Evolutionary conservation across 2,329 filamentous ascomycete genomes (phyloP), one percentile per base, ranked within the genome.

Genomic region (Aphanocladium album): DNA sequence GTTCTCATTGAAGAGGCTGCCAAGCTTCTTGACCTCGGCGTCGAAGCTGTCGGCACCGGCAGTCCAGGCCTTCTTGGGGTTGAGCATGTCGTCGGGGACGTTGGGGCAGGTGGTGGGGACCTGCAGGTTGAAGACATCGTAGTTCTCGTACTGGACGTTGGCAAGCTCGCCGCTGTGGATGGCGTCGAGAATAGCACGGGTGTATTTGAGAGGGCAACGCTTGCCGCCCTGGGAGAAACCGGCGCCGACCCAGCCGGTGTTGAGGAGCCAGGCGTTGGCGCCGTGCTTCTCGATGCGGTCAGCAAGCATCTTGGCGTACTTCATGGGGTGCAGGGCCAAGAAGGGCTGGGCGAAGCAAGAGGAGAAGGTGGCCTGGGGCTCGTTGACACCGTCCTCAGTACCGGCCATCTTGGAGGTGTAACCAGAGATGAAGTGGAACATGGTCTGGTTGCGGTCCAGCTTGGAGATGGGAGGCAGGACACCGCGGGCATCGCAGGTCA

Each of bases 361-460:
- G 27, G 93, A 98, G 87, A 99, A 99, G 71, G 95, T 99, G 25
- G 95, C 95, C 80, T 98, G 91, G 66, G 95, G 95, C 80, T 99
- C 95, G 11, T 90, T 96, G 66, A 99, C 87, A 72, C 95, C 95
- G 67, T 97, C 91, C 81, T 99, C 95, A 37, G 95, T 99, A 72
- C 95, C 95, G 66, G 95, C 95, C 95, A 99, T 99, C 88, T 99
- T 99, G 74, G 93, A 98, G 66, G 95, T 99, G 85, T 99, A 99
- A 70, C 95, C 95, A 19, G 91, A 96, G 79, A 99, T 99, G 87
- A 99, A 99, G 85, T 99, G 95, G 89, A 98, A 99, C 93, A 99
- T 98, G 77, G 92, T 96, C 82, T 98, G 95, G 71, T 91, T 87
- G 66, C 89, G 86, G 82, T 89, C 87, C 74, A 99, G 89, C 84